Evolutionary conservation across 768 basidiomycete genomes (phyloP), one percentile per base, ranked within the genome.

Genomic region (Leccinum imitatum): DNA sequence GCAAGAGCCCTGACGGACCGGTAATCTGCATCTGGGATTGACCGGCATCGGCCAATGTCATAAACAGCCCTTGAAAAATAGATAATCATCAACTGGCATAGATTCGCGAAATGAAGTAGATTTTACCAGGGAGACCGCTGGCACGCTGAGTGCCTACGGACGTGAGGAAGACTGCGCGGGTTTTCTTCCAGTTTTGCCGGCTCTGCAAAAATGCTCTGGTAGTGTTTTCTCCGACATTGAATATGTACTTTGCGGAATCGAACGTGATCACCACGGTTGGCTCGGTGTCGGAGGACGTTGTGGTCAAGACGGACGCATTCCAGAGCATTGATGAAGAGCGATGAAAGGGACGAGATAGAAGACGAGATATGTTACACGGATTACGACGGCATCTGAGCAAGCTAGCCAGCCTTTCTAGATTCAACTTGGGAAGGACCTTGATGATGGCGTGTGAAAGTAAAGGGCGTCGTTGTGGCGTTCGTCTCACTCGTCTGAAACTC

Each of bases 161-260:
- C 1, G 87, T 90, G 62, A 94, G 75, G 73, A 97, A 95, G 9
- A 96, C 59, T 1, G 80, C 87, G 39, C 79, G 81, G 5, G 89
- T 79, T 64, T 84, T 89, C 69, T 80, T 84, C 81, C 91, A 84
- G 53, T 84, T 84, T 50, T 81, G 76, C 63, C 76, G 78, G 59
- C 84, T 84, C 75, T 94, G 89, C 15, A 87, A 73, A 69, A 89
- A 90, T 1, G 89, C 76, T 37, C 95, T 78, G 47, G 85, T 87
- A 2, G 89, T 86, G 59, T 89, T 89, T 73, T 97, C 94, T 8
- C 91, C 88, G 19, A 80, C 85, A 73, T 95, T 95, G 80, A 98
- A 93, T 41, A 95, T 80, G 65, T 95, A 98, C 65, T 92, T 90
- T 13, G 83, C 87, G 56, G 81, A 78, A 64, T 91, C 88, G 70